Conservation (phyloP, 2,329 filamentous ascomycete species). For the Talaromyces albobiverticillius region DNA sequence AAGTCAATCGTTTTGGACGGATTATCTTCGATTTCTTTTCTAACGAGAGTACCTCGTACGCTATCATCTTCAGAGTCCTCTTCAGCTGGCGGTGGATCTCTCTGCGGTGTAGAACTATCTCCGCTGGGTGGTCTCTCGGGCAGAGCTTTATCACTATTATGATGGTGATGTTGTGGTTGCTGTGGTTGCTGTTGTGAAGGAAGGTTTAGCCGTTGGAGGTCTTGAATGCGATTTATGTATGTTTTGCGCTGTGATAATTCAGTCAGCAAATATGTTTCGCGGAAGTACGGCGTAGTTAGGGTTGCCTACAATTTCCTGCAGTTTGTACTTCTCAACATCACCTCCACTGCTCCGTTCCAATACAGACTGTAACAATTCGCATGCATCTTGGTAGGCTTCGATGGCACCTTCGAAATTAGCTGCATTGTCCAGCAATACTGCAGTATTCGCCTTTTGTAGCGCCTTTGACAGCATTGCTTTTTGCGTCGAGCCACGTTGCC, state of each 20-base stretch:
- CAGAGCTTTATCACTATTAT: conserved; percentile 67
- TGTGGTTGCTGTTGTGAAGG: conserved; percentile 48
- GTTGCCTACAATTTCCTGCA: conserved; percentile 81
- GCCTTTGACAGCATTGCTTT: conserved; percentile 97
- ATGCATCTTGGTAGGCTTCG: conserved; percentile 87
- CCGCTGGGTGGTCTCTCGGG: conserved; percentile 68
- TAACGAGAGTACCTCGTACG: neutral
- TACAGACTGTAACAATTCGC: conserved; percentile 80
- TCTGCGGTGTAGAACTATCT: conserved; percentile 10
- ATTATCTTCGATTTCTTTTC: neutral
- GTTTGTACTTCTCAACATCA: conserved; percentile 76
- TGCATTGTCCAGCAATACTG: conserved; percentile 92
- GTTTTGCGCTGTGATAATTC: conserved; percentile 65
- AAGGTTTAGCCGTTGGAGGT: conserved; percentile 69
- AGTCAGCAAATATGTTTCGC: conserved; percentile 18
- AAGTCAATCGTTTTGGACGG: neutral
- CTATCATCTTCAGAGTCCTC: conserved; percentile 34
- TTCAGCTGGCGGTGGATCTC: conserved; percentile 40
- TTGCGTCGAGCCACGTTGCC: conserved; percentile 62
- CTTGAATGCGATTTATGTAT: conserved; percentile 84
- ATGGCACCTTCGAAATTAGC: conserved; percentile 91
- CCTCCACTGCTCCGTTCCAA: conserved; percentile 78
- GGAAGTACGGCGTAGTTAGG: neutral
- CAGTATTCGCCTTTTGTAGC: conserved; percentile 90
- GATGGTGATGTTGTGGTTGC: too few relatives aligned